These are phyloP conservation scores for Fusarium sp. DNA, from an alignment of 2,329 filamentous ascomycete species.

Conservation along the genomic window DNA sequence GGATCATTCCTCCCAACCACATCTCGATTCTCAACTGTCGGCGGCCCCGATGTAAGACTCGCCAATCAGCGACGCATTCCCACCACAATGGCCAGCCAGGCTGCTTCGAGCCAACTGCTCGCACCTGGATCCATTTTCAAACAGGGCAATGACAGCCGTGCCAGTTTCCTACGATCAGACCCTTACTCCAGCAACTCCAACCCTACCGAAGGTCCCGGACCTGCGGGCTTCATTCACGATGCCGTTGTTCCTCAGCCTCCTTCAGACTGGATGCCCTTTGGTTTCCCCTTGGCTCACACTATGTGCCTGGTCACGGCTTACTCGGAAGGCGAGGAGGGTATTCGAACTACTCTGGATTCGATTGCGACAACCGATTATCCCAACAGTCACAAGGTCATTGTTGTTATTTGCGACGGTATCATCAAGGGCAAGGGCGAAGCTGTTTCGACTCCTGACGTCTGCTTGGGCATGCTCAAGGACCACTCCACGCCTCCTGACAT, in stretches of 20 bases:
- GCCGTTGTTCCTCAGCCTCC: slow-evolving; percentile 96
- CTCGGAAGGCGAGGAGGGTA: slow-evolving; percentile 92
- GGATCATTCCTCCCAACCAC: slow-evolving; percentile 92
- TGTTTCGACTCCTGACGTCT: slow-evolving; percentile 89
- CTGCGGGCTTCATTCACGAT: slow-evolving; percentile 96
- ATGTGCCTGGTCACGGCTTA: slow-evolving; percentile 97
- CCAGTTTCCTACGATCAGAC: slow-evolving; percentile 74
- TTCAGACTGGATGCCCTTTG: slow-evolving; percentile 96
- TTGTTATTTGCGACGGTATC: slow-evolving; percentile 96
- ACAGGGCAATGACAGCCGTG: slow-evolving; percentile 71
- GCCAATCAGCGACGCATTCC: slow-evolving; percentile 67
- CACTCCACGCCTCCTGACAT: slow-evolving; percentile 83
- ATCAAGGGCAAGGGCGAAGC: slow-evolving; percentile 96
- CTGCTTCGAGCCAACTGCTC: slow-evolving; percentile 78
- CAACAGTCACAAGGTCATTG: slow-evolving; percentile 97
- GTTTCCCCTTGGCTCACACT: slow-evolving; percentile 91
- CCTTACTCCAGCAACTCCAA: slow-evolving; percentile 66
- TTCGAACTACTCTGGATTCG: slow-evolving; percentile 94
- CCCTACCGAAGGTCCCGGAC: slow-evolving; percentile 78
- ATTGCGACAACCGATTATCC: slow-evolving; percentile 98
- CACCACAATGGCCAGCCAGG: slow-evolving; percentile 96
- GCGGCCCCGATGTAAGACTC: slow-evolving; percentile 74
- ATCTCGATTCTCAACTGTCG: slow-evolving; percentile 93
- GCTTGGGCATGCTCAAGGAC: slow-evolving; percentile 94
- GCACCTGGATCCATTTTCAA: slow-evolving; percentile 80